These are phyloP conservation scores for Chytriomyces hyalinus DNA, from an alignment of 192 early-diverging fungal species.

Conservation along the genomic window DNA sequence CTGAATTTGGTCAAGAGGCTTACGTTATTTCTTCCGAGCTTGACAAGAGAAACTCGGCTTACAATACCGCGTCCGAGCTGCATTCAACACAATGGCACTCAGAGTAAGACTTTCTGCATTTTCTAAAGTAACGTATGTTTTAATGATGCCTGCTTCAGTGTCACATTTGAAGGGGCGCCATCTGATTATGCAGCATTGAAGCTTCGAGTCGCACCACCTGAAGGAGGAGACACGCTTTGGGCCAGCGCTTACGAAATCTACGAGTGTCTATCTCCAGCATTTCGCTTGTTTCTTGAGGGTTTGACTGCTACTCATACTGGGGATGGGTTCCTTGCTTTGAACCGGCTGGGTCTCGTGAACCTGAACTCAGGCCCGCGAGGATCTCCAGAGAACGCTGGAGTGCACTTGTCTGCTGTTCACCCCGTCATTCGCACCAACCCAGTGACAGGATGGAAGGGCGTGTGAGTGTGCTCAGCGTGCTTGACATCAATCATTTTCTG, in stretches of 20 bases:
- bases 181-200: conserved; percentile 31
- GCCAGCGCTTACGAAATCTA: conserved; percentile 30
- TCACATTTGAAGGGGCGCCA: conserved; percentile 34
- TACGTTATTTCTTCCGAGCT: conserved; percentile 27
- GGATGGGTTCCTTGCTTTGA: conserved; percentile 15
- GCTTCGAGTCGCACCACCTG: conserved; percentile 4
- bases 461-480: conserved; percentile 48
- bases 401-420: conserved; percentile 36
- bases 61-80: not conserved
- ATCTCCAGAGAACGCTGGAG: conserved; percentile 23
- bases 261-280: conserved; percentile 54
- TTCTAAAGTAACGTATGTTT: not conserved
- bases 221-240: conserved; percentile 37
- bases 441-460: conserved; percentile 70
- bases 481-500: not conserved
- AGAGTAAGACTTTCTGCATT: conserved; percentile 7
- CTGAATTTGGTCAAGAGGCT: conserved; percentile 14
- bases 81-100: conserved; percentile 25
- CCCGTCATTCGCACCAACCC: conserved; percentile 69
- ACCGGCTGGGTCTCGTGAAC: not conserved
- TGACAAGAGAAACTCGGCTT: not conserved
- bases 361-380: conserved; percentile 24
- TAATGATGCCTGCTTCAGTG: not conserved
- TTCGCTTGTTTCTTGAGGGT: conserved; percentile 63
- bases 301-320: conserved; percentile 61